These are phyloP conservation scores for Colletotrichum euphorbiae DNA, from an alignment of 2,329 filamentous ascomycete genomes.

Conservation along the genomic window DNA sequence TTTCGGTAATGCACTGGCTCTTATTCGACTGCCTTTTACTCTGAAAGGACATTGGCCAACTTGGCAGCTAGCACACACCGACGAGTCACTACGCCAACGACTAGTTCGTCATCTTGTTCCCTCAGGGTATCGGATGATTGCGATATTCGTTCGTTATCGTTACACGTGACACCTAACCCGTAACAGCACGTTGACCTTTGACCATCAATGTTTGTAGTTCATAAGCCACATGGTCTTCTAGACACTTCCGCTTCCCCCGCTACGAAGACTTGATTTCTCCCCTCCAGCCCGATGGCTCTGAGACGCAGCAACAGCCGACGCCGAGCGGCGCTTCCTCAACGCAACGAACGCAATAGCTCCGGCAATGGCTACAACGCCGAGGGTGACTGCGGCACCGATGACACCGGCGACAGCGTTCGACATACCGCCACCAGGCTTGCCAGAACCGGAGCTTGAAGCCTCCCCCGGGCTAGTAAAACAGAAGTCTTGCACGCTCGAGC, in stretches of 20 bases:
- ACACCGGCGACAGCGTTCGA: conserved; percentile 50
- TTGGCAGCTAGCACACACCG: no score
- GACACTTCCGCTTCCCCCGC: background rate
- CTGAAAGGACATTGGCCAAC: no score
- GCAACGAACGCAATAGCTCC: conserved; percentile 25
- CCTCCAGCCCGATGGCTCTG: background rate
- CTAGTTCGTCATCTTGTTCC: no score
- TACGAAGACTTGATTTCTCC: conserved; percentile 25
- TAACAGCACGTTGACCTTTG: no score
- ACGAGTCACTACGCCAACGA: no score
- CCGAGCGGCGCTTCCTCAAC: conserved; percentile 17
- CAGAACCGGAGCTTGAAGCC: conserved; percentile 14
- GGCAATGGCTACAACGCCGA: conserved; percentile 44
- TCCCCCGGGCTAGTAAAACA: conserved; percentile 48
- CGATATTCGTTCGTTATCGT: background rate
- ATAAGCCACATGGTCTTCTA: background rate
- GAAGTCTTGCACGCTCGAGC: conserved; percentile 45
- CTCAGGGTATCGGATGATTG: no score
- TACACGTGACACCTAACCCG: background rate
- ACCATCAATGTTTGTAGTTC: no score
- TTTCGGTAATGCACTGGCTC: no score
- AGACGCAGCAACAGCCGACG: background rate
- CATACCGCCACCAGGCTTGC: conserved; percentile 42
- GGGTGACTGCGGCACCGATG: conserved; percentile 49
- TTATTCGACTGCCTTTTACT: no score